Evolutionary conservation across 179 eudicot genomes (phyloP).

Genomic region (Pouteria campechiana): DNA sequence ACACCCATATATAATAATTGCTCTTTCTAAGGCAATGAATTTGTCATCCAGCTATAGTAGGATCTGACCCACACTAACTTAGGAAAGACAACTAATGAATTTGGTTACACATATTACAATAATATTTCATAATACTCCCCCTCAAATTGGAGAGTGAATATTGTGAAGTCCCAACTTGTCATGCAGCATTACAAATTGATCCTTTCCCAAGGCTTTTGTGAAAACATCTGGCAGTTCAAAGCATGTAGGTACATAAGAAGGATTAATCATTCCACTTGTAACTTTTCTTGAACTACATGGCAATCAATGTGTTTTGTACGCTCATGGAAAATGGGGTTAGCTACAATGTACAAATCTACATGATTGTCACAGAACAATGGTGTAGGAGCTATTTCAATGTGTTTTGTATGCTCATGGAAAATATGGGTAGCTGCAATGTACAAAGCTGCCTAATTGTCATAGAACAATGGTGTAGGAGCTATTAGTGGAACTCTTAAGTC

Average conservation of each 20-base stretch:
- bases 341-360: conserved; percentile 1
- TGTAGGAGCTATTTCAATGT: background rate
- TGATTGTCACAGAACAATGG: conserved; percentile 1
- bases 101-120: too few species aligned
- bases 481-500: background rate
- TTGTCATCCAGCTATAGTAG: too few species aligned
- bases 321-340: conserved; percentile 4
- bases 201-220: conserved; percentile 6
- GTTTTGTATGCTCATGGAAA: conserved; percentile 1
- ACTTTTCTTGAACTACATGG: background rate
- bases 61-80: too few species aligned
- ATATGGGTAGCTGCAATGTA: conserved; percentile 6
- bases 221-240: conserved; percentile 8
- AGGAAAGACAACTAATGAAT: too few species aligned
- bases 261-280: background rate
- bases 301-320: conserved; percentile 2
- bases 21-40: too few species aligned
- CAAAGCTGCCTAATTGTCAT: conserved; percentile 1
- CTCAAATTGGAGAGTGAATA: conserved; percentile 15
- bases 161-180: conserved; percentile 15
- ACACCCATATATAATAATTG: too few species aligned
- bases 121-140: too few species aligned
- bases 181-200: background rate
- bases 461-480: background rate
- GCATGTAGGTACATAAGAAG: background rate